phyloP scores from a whole-genome alignment of 768 basidiomycete species.

The Suillus americanus region DNA sequence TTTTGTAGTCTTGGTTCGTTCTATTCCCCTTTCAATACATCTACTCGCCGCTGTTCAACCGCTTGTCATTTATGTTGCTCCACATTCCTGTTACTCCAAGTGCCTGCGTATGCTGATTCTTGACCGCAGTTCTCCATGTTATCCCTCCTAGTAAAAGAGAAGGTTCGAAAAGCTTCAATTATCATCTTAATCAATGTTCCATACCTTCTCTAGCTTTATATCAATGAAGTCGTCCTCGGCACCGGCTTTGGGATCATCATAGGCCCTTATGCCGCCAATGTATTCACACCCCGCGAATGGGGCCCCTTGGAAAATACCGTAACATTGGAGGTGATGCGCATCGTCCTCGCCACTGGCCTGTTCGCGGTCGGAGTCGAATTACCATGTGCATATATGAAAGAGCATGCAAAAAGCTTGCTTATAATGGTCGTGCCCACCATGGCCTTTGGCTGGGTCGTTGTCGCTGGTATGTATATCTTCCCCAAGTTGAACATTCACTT shows the following conservation, averaged over 20 bases:
- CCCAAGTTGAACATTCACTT: background rate
- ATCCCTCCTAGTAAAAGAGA: slow-evolving; percentile 82
- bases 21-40: background rate
- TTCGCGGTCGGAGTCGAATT: slow-evolving; percentile 97
- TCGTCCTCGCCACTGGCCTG: slow-evolving; percentile 88
- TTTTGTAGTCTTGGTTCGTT: slow-evolving; percentile 46
- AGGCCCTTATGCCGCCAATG: slow-evolving; percentile 68
- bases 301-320: slow-evolving; percentile 50
- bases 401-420: slow-evolving; percentile 70
- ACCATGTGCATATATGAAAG: slow-evolving; percentile 78
- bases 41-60: background rate
- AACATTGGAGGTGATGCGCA: slow-evolving; percentile 83
- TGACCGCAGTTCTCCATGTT: slow-evolving; percentile 73
- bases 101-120: background rate
- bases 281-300: slow-evolving; percentile 83
- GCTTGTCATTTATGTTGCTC: background rate
- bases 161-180: slow-evolving; percentile 38
- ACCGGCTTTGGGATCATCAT: slow-evolving; percentile 62
- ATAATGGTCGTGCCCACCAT: slow-evolving; percentile 80
- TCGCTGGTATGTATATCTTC: slow-evolving; percentile 49
- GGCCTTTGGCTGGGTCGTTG: slow-evolving; percentile 82
- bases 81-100: background rate
- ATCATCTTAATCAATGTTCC: background rate
- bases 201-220: slow-evolving; percentile 55
- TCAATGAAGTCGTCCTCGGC: slow-evolving; percentile 93